Evolutionary conservation across 148 eudicot species (phyloP), one percentile per base, ranked within the genome.

Genomic region (Chenopodium berlandieri): DNA sequence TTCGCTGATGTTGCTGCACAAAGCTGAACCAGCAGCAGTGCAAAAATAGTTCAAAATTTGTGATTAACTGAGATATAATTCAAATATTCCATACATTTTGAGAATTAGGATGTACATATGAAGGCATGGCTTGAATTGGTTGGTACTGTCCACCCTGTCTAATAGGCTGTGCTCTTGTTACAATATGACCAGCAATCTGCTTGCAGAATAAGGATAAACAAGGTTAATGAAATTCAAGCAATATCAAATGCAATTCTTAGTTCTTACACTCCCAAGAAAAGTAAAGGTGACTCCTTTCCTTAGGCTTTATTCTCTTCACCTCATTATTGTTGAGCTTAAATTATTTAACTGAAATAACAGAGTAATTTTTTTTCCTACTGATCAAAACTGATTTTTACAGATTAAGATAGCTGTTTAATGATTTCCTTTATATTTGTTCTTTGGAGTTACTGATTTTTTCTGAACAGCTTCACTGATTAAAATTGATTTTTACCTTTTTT

Each of bases 131-230:
- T 84, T 92, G 93, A 86, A 88, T 69, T 71, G 87, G 79, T 83
- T 92, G 94, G 86, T 86, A 92, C 64, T 88, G 97, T 75, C 87
- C 80, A 82, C 84, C 85, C 71, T 89, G 90, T 80, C 93, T 86
- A 10, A 85, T 69, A 68, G 92, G 94, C 54, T 86, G 99, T 23
- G 83, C 82, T 86, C 98, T 88, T 81, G 81, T 85, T 30, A 84
- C 82, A 82, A 89, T 19, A 85, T 88, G 94, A 77, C 89, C 93
- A 82, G 88, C 80, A 67, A 90, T 75, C 94, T 89, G 84, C 81
- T 82, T 34, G 37, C 48, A 75, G 64, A 56, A 76, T 11, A 50
- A 69, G 31, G 47, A 75, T 78, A 70, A 81, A 63, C 50, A 22
- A 23, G 74, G 70, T 75, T n/a, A 85, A 64, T 58, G 75, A 30